Base-by-base conservation (phyloP, 2,329 filamentous ascomycete species). In the Colletotrichum spaethianum region DNA sequence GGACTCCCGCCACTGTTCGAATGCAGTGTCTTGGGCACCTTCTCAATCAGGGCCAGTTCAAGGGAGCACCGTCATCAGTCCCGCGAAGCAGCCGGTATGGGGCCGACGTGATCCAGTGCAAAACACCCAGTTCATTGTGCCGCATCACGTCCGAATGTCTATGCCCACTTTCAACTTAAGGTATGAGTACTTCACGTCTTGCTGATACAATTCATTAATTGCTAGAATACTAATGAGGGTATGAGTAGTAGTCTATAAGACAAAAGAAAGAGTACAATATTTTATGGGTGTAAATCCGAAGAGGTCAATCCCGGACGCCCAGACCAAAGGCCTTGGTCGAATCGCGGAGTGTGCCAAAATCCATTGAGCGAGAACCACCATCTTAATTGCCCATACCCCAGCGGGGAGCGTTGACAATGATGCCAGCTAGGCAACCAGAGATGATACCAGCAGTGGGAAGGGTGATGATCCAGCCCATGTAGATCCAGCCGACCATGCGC, bases 351-450 rank as follows among this genome's bases (percentile, higher is more conserved):
- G 20, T 9, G 55, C 55, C n/a, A 26, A 18, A 20, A 4, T n/a
- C 14, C 55, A 23, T 16, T n/a, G 23, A 38, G 31, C 46, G 9
- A 31, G 9, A 7, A 48, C 3, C n/a, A 12, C 11, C 12, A 26
- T 5, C 4, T 60, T 36, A 70, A 60, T 33, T 64, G 38, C 38
- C 2, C 70, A 70, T 72, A 20, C 79, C 79, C 80, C 79, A 85
- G 44, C 82, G 82, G n/a, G 89, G 89, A 42, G 89, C 87, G 75
- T 91, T 90, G 74, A 91, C 83, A 63, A 90, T 83, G 57, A 91
- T 83, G 5, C 85, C 89, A 85, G 89, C 89, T 61, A 90, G 77
- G 61, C 85, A 83, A 6, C 89, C 89, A 14, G 85, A 86, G 57
- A 90, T 83, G 36, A 88, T 83, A 28, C 86, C 88, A 4, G 88